Base-by-base conservation (phyloP, 306 rosid genomes). In the Lotus japonicus region DNA sequence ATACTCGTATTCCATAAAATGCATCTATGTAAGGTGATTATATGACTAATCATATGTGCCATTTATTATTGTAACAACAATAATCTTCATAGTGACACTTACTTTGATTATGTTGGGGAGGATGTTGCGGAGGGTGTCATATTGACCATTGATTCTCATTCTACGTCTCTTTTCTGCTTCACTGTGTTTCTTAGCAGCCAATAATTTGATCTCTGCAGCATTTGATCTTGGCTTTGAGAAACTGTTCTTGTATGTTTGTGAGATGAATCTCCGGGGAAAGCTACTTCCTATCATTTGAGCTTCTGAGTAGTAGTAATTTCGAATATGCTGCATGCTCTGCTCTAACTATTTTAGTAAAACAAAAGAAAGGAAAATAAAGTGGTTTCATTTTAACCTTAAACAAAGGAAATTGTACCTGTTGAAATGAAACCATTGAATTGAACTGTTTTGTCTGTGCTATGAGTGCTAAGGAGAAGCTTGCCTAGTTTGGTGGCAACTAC, bases 81-180 rank as follows among this genome's bases (percentile, higher is more conserved):
- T 11, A 42, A 42, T 42, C 12, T 42, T 42, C 5, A 28, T 4
- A 28, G 5, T 28, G 33, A 4, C 33, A 28, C 83, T 73, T 72
- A 87, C 92, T 82, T 85, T 86, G 79, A 59, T 70, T 12, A 85
- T 60, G 77, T 64, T 75, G 52, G 87, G 88, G 21, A 90, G 86
- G 76, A 84, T 50, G 13, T 44, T 60, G 60, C 87, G 88, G 41
- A 88, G 95, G 43, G 80, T 74, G 58, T 77, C 77, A 59, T 85
- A 88, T 82, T 90, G 92, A 51, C 66, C 66, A 72, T 84, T 88
- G 87, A 90, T 90, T 73, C 92, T 58, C 83, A 43, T 63, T 74
- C 97, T 82, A n/a, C 90, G 77, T 15, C 79, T 90, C 78, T 49
- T 86, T 74, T 90, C 95, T 19, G 95, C 86, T 74, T 85, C 83